Conservation (phyloP, 2,329 filamentous ascomycete genomes). For the Neonectria hederae region DNA sequence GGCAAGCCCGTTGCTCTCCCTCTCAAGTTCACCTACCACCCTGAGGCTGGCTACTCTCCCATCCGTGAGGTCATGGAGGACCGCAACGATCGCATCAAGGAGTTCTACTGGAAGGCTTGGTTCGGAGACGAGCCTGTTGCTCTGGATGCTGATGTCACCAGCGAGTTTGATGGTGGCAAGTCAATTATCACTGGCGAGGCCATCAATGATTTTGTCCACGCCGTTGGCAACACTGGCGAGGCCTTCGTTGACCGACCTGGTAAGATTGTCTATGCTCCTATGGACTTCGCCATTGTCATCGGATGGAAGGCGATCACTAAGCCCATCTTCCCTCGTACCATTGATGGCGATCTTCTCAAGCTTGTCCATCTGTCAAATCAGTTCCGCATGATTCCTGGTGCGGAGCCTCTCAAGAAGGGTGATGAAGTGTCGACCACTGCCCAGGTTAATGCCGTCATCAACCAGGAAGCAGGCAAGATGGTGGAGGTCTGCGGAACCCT, state of each 20-base stretch:
- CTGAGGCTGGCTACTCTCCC: slow-evolving; percentile 95
- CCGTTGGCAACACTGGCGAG: slow-evolving; percentile 96
- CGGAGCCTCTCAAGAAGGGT: slow-evolving; percentile 93
- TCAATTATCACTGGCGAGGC: slow-evolving; percentile 88
- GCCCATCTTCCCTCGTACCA: slow-evolving; percentile 96
- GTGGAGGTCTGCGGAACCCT: slow-evolving; percentile 99
- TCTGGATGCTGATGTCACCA: slow-evolving; percentile 84
- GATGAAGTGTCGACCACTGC: slow-evolving; percentile 93
- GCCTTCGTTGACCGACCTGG: slow-evolving; percentile 96
- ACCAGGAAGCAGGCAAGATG: slow-evolving; percentile 99
- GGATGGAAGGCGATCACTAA: slow-evolving; percentile 99
- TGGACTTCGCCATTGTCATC: slow-evolving; percentile 99
- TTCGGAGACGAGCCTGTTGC: slow-evolving; percentile 88
- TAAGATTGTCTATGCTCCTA: slow-evolving; percentile 93
- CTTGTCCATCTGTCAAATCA: slow-evolving; percentile 96
- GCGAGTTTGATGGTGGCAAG: slow-evolving; percentile 89
- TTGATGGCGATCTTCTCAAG: slow-evolving; percentile 95
- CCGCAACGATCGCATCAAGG: slow-evolving; percentile 98
- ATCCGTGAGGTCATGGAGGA: slow-evolving; percentile 96
- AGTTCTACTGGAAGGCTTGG: slow-evolving; percentile 99
- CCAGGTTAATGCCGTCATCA: slow-evolving; percentile 96
- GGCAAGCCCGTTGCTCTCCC: slow-evolving; percentile 84
- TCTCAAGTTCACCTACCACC: slow-evolving; percentile 91
- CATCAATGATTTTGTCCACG: slow-evolving; percentile 99
- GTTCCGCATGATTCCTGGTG: slow-evolving; percentile 98